Evolutionary conservation across 2,329 filamentous ascomycete genomes (phyloP).

Genomic region (Nectriaceae sp.): DNA sequence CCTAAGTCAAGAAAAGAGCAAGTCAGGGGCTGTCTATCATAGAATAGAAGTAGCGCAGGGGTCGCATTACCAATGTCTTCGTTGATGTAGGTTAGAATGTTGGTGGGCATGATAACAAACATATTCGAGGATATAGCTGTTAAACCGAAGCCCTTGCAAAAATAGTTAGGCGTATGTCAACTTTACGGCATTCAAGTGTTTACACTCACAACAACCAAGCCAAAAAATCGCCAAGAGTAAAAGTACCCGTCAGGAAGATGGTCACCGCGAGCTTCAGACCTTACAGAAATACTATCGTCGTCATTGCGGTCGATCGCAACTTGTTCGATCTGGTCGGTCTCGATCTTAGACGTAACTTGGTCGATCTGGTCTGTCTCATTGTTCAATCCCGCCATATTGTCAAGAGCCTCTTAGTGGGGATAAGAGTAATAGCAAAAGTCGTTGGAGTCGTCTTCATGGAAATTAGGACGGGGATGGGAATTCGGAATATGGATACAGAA

Average conservation of each 20-base stretch:
- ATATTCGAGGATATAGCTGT: constrained; percentile 39
- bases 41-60: not conserved
- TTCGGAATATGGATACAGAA: too few relatives aligned
- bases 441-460: too few relatives aligned
- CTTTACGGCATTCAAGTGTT: too few relatives aligned
- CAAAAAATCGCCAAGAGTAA: constrained; percentile 36
- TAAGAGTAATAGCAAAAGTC: too few relatives aligned
- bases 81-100: constrained; percentile 38
- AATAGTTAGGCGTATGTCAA: not conserved
- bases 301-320: constrained; percentile 1
- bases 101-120: constrained; percentile 39
- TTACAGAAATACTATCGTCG: constrained; percentile 33
- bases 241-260: constrained; percentile 40
- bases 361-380: too few relatives aligned
- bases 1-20: too few relatives aligned
- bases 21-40: not conserved
- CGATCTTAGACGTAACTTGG: too few relatives aligned
- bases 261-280: constrained; percentile 36
- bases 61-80: constrained; percentile 31
- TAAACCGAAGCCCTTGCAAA: constrained; percentile 36
- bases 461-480: too few relatives aligned
- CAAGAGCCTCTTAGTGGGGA: too few relatives aligned
- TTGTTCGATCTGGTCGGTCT: not conserved
- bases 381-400: too few relatives aligned
- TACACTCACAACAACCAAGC: constrained; percentile 31